Evolutionary conservation across 73 alveolate genomes (phyloP), one percentile per base, ranked within the genome.

Genomic region (Uronychia binucleata): DNA sequence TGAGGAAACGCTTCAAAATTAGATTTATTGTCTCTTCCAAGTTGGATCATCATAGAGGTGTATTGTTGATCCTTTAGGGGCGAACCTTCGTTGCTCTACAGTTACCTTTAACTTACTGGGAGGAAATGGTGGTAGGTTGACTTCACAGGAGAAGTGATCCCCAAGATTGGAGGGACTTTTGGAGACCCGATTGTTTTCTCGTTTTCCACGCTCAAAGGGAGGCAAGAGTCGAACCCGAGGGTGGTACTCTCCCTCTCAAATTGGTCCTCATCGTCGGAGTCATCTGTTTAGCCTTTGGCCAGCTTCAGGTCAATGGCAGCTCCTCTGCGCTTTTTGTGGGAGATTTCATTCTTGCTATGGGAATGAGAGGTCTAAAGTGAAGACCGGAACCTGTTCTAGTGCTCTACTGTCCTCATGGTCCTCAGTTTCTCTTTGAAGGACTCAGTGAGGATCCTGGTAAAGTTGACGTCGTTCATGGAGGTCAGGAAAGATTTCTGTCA

Each of bases 391-490:
- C 67, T 5, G 19, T 46, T 46, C 5, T 11, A 19, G 19, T 46
- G 67, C 67, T 46, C 67, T 11, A 46, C 67, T 46, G 67, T 46
- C 67, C 67, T 46, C 67, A 46, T 46, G 67, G n/a, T 46, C 67
- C 19, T 46, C 19, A 46, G 67, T 19, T 46, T 46, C 19, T 46
- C 67, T 19, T 46, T 46, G 19, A 46, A 46, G 67, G 67, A 46
- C 5, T 5, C 67, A 11, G 67, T 46, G n/a, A 46, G 19, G 19
- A 46, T 46, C 5, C 67, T 46, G 5, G 67, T 46, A 19, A 46
- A 46, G 19, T 46, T 46, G n/a, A 46, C 67, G 19, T 46, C 67
- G 19, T 46, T 46, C n/a, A 46, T 5, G 19, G 67, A 46, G 19
- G 67, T 46, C n/a, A 46, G 67, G 67, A 46, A 46, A 19, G 67